Evolutionary conservation across 169 alveolate genomes (phyloP).

Genomic region (Cryptosporidium ryanae): DNA sequence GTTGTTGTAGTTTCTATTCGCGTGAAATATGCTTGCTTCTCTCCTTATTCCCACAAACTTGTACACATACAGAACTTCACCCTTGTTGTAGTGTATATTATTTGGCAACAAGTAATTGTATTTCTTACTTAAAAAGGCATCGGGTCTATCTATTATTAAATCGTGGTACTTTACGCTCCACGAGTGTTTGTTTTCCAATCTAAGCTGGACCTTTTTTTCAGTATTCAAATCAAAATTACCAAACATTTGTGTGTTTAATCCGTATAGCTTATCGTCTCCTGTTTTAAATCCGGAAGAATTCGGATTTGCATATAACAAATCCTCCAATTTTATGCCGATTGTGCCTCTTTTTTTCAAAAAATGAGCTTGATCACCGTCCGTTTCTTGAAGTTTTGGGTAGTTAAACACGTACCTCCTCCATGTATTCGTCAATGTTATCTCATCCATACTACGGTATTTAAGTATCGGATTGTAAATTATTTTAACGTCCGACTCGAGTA

Average conservation of each 20-base stretch:
- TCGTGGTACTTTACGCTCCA: neutral
- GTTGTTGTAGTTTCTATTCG: neutral
- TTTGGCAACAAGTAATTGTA: neutral
- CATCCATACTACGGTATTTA: neutral
- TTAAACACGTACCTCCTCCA: slow-evolving; percentile 72
- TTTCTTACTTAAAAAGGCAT: neutral
- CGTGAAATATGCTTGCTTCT: slow-evolving; percentile 34
- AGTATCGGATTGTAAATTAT: slow-evolving; percentile 41
- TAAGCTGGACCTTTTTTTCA: neutral
- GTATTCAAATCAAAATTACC: slow-evolving; percentile 58
- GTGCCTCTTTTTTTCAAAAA: neutral
- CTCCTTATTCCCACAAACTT: slow-evolving; percentile 8
- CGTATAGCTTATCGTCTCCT: slow-evolving; percentile 1
- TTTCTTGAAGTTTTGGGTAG: slow-evolving; percentile 23
- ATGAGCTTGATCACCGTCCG: neutral
- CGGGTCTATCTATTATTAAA: neutral
- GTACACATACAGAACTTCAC: slow-evolving; percentile 1
- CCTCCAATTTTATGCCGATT: neutral
- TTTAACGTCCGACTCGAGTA: slow-evolving; percentile 43
- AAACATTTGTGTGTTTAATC: slow-evolving; percentile 30
- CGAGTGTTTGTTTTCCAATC: slow-evolving; percentile 7
- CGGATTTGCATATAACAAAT: slow-evolving; percentile 21
- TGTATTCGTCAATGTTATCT: slow-evolving; percentile 1
- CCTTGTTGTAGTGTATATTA: neutral
- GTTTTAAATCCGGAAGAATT: slow-evolving; percentile 7